A percentile compares a stretch with the other conserved stretches of the same genome.
These are phyloP conservation scores for Scheffersomyces quercinus DNA, from an alignment of 1,139 yeast genomes.

Conservation along the genomic window DNA sequence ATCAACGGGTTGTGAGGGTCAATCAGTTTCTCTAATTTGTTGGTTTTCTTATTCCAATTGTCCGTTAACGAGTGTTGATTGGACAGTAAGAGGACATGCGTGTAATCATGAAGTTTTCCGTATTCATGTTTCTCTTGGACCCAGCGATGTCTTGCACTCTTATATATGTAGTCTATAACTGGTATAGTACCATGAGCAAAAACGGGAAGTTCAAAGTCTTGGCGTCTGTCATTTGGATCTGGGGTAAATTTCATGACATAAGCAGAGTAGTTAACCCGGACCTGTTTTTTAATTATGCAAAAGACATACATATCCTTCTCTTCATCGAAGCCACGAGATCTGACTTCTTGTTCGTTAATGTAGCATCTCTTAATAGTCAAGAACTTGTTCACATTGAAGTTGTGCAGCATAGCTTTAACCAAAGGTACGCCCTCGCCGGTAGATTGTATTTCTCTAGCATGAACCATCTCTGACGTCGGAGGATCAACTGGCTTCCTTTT, in stretches of 20 bases:
- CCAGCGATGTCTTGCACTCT: conserved; percentile 8
- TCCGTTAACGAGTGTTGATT: conserved; percentile 8
- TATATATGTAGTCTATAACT: conserved; percentile 7
- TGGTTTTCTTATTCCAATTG: conserved; percentile 5
- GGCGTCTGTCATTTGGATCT: conserved; percentile 1
- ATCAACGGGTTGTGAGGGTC: too few relatives aligned
- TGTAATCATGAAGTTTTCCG: conserved; percentile 1
- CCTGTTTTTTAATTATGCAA: conserved; percentile 4
- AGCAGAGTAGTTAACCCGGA: conserved; percentile 2
- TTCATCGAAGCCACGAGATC: conserved; percentile 2
- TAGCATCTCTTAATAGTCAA: conserved; percentile 1
- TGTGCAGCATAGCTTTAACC: conserved; percentile 1
- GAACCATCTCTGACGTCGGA: neutral
- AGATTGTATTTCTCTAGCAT: conserved; percentile 1
- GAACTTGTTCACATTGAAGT: conserved; percentile 4
- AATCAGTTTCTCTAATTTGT: neutral
- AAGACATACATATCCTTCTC: conserved; percentile 2
- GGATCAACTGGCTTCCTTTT: neutral
- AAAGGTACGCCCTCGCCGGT: conserved; percentile 9
- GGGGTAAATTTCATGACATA: conserved; percentile 4
- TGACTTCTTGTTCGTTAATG: neutral
- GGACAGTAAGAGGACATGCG: conserved; percentile 4
- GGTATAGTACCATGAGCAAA: conserved; percentile 8
- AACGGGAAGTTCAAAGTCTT: conserved; percentile 5
- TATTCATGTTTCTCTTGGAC: conserved; percentile 4